Evolutionary conservation across 331 rosid genomes (phyloP).

Genomic region (Malus hybrid): DNA sequence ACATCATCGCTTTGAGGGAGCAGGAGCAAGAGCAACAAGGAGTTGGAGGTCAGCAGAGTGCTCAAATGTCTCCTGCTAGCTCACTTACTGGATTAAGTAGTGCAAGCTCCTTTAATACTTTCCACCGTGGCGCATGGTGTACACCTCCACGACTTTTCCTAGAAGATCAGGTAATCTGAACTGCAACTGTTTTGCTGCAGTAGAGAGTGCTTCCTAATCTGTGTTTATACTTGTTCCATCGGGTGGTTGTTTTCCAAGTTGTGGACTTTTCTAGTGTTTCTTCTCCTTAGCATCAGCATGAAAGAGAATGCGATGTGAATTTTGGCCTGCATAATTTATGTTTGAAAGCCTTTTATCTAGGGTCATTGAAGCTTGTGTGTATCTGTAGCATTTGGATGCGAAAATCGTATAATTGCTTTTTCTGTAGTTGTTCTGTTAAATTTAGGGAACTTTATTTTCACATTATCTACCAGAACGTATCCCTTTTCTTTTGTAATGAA

Average conservation of each 20-base stretch:
- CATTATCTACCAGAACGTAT: too few relatives aligned
- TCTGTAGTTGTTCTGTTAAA: too few relatives aligned
- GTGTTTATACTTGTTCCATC: not conserved
- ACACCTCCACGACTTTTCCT: slow-evolving; percentile 92
- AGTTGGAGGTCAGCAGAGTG: slow-evolving; percentile 86
- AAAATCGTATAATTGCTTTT: too few relatives aligned
- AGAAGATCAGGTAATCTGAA: slow-evolving; percentile 79
- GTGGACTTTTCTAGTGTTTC: not conserved
- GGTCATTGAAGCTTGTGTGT: too few relatives aligned
- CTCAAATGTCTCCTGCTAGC: slow-evolving; percentile 97
- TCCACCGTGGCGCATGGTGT: slow-evolving; percentile 96
- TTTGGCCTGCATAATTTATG: too few relatives aligned
- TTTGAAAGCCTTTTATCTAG: too few relatives aligned
- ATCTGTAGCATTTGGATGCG: too few relatives aligned
- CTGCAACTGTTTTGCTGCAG: not conserved
- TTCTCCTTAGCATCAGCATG: not conserved
- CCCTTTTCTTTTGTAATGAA: not conserved
- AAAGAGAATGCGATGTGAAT: too few relatives aligned
- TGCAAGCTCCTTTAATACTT: slow-evolving; percentile 84
- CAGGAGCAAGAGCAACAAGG: slow-evolving; percentile 94
- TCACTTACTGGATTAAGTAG: slow-evolving; percentile 96
- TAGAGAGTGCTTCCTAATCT: not conserved
- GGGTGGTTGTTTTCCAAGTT: not conserved
- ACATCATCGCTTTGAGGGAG: slow-evolving; percentile 96
- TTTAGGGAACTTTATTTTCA: too few relatives aligned